Conservation (phyloP, 2,329 filamentous ascomycete genomes). For the Endoconidiophora laricicola region DNA sequence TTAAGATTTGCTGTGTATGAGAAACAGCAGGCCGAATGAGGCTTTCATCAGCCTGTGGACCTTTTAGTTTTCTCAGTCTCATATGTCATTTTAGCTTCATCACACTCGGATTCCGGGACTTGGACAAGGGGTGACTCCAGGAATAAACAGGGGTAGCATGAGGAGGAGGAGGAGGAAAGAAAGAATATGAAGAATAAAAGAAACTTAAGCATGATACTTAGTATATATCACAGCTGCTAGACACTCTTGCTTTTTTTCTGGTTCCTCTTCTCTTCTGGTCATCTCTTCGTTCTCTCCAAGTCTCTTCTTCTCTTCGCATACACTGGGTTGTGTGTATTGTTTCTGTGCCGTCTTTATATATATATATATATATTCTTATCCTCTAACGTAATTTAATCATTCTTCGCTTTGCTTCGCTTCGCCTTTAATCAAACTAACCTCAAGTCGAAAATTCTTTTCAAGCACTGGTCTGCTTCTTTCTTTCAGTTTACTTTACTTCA, state of each 20-base stretch:
- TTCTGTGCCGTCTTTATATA: conserved; percentile 16
- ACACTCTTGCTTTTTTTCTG: conserved; percentile 2
- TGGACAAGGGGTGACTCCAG: no score
- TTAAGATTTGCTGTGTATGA: no score
- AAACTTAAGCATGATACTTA: no score
- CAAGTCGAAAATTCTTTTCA: conserved; percentile 20
- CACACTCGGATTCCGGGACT: not conserved
- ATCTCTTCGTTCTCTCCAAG: conserved; percentile 13
- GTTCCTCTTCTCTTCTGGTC: conserved; percentile 4
- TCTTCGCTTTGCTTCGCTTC: conserved; percentile 17
- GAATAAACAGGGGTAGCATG: not conserved
- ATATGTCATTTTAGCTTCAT: not conserved
- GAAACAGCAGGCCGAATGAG: no score
- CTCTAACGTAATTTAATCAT: conserved; percentile 4
- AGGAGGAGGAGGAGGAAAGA: not conserved
- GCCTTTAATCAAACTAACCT: conserved; percentile 15
- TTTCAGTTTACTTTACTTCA: conserved; percentile 13
- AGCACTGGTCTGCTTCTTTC: conserved; percentile 35
- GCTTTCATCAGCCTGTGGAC: no score
- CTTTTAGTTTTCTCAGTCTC: no score
- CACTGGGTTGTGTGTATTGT: conserved; percentile 13
- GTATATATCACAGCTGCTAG: not conserved
- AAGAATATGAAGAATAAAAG: not conserved
- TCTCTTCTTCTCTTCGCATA: conserved; percentile 12
- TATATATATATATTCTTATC: conserved; percentile 16